Base-by-base conservation (phyloP, 23 red algal genomes). In the Agarophyton chilense region DNA sequence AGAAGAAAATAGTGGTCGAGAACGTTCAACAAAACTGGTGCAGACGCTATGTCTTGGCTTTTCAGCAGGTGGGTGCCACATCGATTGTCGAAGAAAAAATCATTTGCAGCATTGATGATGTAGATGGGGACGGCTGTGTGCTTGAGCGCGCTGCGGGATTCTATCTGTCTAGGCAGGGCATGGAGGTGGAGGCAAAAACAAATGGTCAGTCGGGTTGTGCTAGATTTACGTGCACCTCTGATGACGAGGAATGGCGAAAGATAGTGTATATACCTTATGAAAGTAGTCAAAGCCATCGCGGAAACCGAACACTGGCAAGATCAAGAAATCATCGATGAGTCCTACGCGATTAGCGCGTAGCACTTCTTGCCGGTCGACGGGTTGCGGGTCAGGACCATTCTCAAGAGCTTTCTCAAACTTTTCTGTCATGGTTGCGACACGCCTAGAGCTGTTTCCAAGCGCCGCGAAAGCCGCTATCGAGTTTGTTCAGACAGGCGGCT, bases 261-360 rank as follows among this genome's bases (percentile, higher is more conserved):
- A 34, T 17, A 62, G 7, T 31, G 35, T n/a, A n/a, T 61, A 31
- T 84, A 84, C 81, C 81, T 84, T 25, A 47, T 49, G 38, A 60
- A 95, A 98, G 80, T 98, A 98, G 47, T 95, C 93, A 39, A 67
- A 60, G 24, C 81, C 55, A 60, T 88, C 82, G 44, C 68, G 46
- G 79, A 98, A 98, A 32, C 96, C 96, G 62, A 92, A 98, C 35
- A 89, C 81, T 31, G 89, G 91, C 36, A 84, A 74, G 58, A 98
- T 95, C 52, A 90, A 95, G 7, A 86, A 85, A 34, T 95, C 93
- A 67, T 98, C 96, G 21, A 98, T 90, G 26, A 90, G 67, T 26
- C 89, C 96, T 25, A 98, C 78, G 2, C 93, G 92, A 51, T 70
- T 72, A 10, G 92, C 92, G 10, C n/a, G 1, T 19, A 28, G 33